Conservation (phyloP, 2,329 filamentous ascomycete genomes). For the Fusarium sp. region DNA sequence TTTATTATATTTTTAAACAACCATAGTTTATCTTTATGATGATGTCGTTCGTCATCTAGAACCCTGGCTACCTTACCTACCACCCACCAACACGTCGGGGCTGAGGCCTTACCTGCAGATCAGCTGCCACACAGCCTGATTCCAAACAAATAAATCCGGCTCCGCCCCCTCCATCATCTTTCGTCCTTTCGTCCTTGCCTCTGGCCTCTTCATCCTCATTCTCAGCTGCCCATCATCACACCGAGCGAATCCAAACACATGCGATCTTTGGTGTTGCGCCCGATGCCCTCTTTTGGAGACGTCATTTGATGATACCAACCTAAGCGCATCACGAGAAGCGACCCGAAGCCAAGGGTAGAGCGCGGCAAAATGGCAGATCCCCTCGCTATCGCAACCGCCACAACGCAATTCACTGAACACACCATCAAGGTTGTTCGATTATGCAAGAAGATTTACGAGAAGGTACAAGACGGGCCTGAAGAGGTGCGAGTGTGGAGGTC, state of each 20-base stretch:
- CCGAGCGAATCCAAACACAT: not conserved
- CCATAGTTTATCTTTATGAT: no score
- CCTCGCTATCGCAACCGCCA: conserved; percentile 7
- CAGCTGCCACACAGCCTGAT: not conserved
- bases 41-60: no score
- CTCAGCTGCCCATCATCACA: not conserved
- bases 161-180: not conserved
- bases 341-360: not conserved
- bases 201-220: not conserved
- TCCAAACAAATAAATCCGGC: not conserved
- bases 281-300: not conserved
- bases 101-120: not conserved
- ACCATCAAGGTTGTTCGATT: not conserved
- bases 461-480: conserved; percentile 6
- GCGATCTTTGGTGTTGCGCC: not conserved
- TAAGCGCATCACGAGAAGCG: not conserved
- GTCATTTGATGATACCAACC: not conserved
- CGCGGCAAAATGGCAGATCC: conserved; percentile 3
- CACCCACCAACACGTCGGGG: not conserved
- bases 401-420: conserved; percentile 12
- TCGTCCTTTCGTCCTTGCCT: not conserved
- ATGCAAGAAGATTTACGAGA: conserved; percentile 5
- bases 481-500: not conserved
- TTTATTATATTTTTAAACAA: no score
- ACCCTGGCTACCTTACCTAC: no score